Base-by-base conservation (phyloP, 257 asterid species). In the Przewalskia tangutica region DNA sequence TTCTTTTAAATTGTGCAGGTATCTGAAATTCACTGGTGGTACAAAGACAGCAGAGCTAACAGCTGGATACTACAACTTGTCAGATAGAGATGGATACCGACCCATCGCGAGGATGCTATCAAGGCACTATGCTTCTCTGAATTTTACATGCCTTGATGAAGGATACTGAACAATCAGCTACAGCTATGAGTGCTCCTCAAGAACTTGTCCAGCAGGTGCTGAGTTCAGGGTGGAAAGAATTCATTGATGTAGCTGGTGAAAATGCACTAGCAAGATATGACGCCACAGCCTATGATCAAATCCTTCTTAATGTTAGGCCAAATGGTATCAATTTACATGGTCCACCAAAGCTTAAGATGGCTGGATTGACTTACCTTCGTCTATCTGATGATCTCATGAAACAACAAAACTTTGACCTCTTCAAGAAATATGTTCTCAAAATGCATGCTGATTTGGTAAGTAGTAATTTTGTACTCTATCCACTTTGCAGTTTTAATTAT, bases 21-120 rank as follows among this genome's bases (percentile, higher is more conserved):
- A 56, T 88, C 97, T 23, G 97, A 97, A 14, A 89, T 91, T 81
- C 94, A 92, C 77, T 94, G 98, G 98, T 94, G 97, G 98, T 94
- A 90, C 86, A 83, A 60, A 36, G 93, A 94, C 65, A 7, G 90
- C 97, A 9, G 98, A 94, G 88, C 65, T 94, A 81, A 93, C 98
- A 6, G 89, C 91, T 0, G 97, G 97, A 32, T 94, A 88, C 87
- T 92, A 92, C 67, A 94, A 94, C 89, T 7, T 83, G 81, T 78
- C 81, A 16, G 88, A 84, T 34, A 88, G 97, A 70, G 98, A 94
- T 56, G 97, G 98, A 18, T 92, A 94, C 51, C 89, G 94, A 75
- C 91, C 95, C 56, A 84, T 90, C 55, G 94, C 97, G 2, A 89
- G 94, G 84, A 92, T 91, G 94, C 23, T 92, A 5, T 86, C 93